These are phyloP conservation scores for Cardiospermum halicacabum DNA, from an alignment of 345 rosid genomes.

Conservation along the genomic window DNA sequence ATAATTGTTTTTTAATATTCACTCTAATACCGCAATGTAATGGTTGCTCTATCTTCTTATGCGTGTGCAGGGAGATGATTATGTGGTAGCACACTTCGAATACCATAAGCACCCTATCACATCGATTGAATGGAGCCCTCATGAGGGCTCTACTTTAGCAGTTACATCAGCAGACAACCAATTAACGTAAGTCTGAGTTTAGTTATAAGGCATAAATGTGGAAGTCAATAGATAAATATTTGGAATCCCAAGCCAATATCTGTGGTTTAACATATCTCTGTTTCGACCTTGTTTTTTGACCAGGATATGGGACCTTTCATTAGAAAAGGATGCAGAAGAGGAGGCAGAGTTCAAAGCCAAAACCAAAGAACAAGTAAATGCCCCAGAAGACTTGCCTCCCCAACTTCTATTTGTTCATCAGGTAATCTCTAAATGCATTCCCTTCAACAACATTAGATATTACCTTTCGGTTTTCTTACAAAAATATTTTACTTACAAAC, in stretches of 20 bases:
- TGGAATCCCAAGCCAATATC: not conserved
- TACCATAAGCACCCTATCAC: constrained; percentile 86
- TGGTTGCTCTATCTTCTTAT: not conserved
- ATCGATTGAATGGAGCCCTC: constrained; percentile 95
- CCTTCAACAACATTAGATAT: not conserved
- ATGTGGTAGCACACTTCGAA: constrained; percentile 83
- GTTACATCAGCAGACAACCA: constrained; percentile 88
- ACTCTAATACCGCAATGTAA: not conserved
- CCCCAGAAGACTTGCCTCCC: constrained; percentile 82
- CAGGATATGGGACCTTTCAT: constrained; percentile 95
- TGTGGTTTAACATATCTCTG: not conserved
- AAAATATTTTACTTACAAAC: constrained; percentile 13
- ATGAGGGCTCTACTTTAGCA: constrained; percentile 81
- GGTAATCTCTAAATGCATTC: constrained; percentile 30
- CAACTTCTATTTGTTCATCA: constrained; percentile 97
- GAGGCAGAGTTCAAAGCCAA: constrained; percentile 86
- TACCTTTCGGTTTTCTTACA: not conserved
- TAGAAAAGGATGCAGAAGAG: constrained; percentile 95
- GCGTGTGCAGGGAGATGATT: constrained; percentile 53
- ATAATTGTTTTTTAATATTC: not conserved
- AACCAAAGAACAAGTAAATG: constrained; percentile 76
- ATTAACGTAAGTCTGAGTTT: constrained; percentile 55
- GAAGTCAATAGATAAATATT: not conserved
- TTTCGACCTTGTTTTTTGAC: constrained; percentile 7
- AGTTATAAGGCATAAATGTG: not conserved